Percentiles rank a stretch among this genome's conserved stretches.
Conservation (phyloP, 345 rosid genomes). For the Camelina sativa region DNA sequence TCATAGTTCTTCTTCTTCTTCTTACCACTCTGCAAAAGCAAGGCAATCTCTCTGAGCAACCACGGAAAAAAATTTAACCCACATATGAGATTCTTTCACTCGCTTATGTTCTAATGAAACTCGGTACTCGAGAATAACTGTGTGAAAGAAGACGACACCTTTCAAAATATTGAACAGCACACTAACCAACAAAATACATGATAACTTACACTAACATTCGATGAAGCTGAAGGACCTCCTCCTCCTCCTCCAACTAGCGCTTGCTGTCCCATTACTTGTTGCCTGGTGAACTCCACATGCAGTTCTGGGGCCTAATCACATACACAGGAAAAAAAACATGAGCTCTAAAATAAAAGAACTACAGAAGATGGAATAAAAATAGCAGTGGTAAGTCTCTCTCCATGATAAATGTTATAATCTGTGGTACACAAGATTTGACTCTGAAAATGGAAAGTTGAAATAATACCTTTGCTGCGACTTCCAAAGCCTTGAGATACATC, state of each 20-base stretch:
- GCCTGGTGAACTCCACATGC: conserved; percentile 68
- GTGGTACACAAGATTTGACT: background rate
- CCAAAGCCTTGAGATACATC: conserved; percentile 77
- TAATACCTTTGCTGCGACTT: conserved; percentile 75
- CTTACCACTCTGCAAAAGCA: conserved; percentile 37
- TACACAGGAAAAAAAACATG: background rate
- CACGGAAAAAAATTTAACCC: background rate
- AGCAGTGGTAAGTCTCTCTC: background rate
- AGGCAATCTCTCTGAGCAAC: background rate
- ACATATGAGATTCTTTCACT: background rate
- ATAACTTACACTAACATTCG: conserved; percentile 55
- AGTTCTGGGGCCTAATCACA: conserved; percentile 75
- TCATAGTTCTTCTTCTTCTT: conserved; percentile 79
- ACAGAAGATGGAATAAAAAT: background rate
- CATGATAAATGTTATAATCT: background rate
- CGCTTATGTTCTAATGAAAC: background rate
- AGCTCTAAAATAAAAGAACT: background rate
- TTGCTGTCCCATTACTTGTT: conserved; percentile 57
- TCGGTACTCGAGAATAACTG: background rate
- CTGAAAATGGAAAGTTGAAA: background rate
- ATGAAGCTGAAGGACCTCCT: conserved; percentile 61
- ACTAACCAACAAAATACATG: background rate
- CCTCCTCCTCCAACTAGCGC: conserved; percentile 52
- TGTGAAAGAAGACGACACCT: background rate
- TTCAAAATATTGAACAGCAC: background rate